phyloP scores from a whole-genome alignment of 2,329 filamentous ascomycete species.

The Colletotrichum viniferum region DNA sequence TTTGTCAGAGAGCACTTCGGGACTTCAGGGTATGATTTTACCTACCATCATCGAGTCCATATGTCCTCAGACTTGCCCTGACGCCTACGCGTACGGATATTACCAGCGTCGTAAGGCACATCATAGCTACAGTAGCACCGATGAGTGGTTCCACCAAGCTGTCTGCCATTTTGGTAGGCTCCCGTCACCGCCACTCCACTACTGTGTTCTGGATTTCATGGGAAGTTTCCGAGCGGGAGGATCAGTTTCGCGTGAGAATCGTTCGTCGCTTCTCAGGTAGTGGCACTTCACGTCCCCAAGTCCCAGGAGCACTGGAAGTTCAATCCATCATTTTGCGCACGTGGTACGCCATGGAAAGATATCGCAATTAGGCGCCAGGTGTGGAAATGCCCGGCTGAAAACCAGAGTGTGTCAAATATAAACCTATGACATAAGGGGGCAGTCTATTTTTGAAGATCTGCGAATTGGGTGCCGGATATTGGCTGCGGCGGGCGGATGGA shows the following conservation, averaged over 20 bases:
- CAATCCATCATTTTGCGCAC: neutral
- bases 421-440: neutral
- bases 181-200: neutral
- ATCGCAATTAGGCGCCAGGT: neutral
- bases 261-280: neutral
- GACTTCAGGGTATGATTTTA: neutral
- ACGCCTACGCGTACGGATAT: neutral
- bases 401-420: too few species aligned
- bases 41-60: slow-evolving; percentile 1
- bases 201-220: neutral
- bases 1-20: neutral
- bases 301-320: neutral
- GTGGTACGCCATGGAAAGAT: neutral
- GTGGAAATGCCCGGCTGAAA: neutral
- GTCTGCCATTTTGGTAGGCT: neutral
- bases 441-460: neutral
- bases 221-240: neutral
- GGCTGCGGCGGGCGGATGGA: neutral
- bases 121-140: slow-evolving; percentile 4
- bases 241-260: neutral
- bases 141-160: neutral
- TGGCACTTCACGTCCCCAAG: neutral
- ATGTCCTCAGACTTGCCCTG: neutral
- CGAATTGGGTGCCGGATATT: neutral
- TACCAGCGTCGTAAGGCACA: slow-evolving; percentile 8